phyloP scores from a whole-genome alignment of 495 filamentous ascomycete genomes.

The Collariella sp. region DNA sequence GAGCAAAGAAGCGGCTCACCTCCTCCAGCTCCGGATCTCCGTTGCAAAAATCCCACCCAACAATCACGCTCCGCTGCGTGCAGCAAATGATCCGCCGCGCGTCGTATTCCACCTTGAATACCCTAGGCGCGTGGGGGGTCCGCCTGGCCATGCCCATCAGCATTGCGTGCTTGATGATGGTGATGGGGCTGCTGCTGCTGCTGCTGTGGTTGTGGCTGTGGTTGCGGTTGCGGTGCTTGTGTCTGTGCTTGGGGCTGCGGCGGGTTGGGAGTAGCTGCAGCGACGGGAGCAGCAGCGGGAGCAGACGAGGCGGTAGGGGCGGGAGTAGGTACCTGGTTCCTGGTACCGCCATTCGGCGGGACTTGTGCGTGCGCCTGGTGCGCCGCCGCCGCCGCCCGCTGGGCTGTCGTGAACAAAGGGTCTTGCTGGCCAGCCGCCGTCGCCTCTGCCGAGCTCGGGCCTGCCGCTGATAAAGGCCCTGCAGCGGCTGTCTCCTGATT shows the following conservation, averaged over 20 bases:
- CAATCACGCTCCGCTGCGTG: slow-evolving; percentile 79
- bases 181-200: slow-evolving; percentile 14
- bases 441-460: neutral
- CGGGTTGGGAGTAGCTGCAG: neutral
- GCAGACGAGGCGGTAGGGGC: slow-evolving; percentile 5
- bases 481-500: slow-evolving; percentile 12
- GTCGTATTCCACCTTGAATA: slow-evolving; percentile 99
- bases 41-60: slow-evolving; percentile 96
- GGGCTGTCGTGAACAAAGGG: slow-evolving; percentile 1
- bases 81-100: slow-evolving; percentile 90
- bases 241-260: neutral
- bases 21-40: slow-evolving; percentile 77
- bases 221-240: neutral
- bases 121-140: slow-evolving; percentile 53
- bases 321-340: slow-evolving; percentile 23
- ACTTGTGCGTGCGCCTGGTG: slow-evolving; percentile 20
- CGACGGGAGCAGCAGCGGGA: slow-evolving; percentile 5
- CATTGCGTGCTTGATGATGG: neutral
- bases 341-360: slow-evolving; percentile 7
- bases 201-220: neutral
- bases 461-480: neutral
- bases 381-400: slow-evolving; percentile 12
- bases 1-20: slow-evolving; percentile 67
- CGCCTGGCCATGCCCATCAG: slow-evolving; percentile 20
- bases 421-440: neutral